phyloP scores from a whole-genome alignment of 2,329 filamentous ascomycete species.

The Epichloe elymi region DNA sequence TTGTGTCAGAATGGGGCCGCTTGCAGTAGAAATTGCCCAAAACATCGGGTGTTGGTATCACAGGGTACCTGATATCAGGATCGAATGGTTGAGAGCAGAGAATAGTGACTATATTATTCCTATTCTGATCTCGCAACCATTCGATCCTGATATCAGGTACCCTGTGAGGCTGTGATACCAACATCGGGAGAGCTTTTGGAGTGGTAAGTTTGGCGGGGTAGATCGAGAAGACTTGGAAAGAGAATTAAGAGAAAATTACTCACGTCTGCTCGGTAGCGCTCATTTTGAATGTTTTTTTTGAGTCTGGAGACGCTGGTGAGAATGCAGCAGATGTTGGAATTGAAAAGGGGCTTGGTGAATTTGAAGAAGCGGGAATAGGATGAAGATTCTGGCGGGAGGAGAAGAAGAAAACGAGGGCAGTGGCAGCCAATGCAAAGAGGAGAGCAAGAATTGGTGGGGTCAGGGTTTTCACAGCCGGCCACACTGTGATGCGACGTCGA shows the following conservation, averaged over 20 bases:
- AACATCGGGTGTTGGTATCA: not conserved
- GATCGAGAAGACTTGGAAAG: not conserved
- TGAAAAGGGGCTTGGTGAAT: constrained; percentile 15
- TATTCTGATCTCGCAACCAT: no score
- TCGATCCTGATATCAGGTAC: no score
- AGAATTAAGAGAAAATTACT: constrained; percentile 21
- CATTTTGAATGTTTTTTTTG: constrained; percentile 38
- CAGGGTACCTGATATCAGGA: no score
- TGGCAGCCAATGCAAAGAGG: constrained; percentile 23
- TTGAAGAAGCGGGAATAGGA: constrained; percentile 16
- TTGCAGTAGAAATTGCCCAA: not conserved
- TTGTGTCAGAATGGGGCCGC: constrained; percentile 12
- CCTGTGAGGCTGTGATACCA: no score
- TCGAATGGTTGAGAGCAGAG: no score
- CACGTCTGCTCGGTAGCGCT: constrained; percentile 76
- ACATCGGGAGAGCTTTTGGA: constrained; percentile 6
- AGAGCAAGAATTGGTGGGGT: constrained; percentile 31
- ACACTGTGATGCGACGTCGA: constrained; percentile 11
- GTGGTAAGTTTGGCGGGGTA: constrained; percentile 21
- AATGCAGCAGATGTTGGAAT: constrained; percentile 11
- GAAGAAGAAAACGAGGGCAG: constrained; percentile 16
- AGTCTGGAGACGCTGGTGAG: constrained; percentile 15
- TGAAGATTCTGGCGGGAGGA: constrained; percentile 6
- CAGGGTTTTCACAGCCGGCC: constrained; percentile 24
- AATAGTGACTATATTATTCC: no score